These are phyloP conservation scores for Auricularia heimuer DNA, from an alignment of 768 basidiomycete genomes.

Conservation along the genomic window DNA sequence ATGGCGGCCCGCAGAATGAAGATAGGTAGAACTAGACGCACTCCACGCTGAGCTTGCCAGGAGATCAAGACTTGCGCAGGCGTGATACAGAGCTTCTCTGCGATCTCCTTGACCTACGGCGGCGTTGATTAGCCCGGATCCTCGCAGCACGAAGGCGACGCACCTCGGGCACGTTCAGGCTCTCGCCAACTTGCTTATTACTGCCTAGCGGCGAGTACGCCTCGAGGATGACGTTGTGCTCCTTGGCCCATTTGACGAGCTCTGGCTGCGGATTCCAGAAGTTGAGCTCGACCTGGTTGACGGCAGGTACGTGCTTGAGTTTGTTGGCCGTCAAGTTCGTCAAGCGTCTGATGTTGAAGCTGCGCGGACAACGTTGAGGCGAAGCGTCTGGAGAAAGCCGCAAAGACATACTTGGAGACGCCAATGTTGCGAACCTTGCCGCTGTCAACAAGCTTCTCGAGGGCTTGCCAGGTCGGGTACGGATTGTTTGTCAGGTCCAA, in stretches of 20 bases:
- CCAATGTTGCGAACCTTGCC: constrained; percentile 76
- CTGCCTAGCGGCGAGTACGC: constrained; percentile 74
- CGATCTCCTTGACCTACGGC: not conserved
- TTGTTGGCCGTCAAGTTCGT: constrained; percentile 54
- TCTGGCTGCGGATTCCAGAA: constrained; percentile 73
- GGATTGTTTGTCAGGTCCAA: constrained; percentile 54
- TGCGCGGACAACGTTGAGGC: constrained; percentile 13
- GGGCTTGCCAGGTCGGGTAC: constrained; percentile 71
- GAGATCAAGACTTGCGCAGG: constrained; percentile 68
- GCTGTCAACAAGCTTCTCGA: constrained; percentile 67
- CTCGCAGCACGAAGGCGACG: not conserved
- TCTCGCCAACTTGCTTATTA: constrained; percentile 43
- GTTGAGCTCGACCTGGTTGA: constrained; percentile 74
- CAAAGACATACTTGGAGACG: constrained; percentile 56
- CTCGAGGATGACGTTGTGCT: constrained; percentile 53
- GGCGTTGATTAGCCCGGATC: not conserved
- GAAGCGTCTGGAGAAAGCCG: too few species aligned
- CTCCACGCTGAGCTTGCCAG: constrained; percentile 71
- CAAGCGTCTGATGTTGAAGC: constrained; percentile 54
- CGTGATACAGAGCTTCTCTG: constrained; percentile 47
- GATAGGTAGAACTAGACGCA: constrained; percentile 24
- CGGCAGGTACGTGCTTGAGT: constrained; percentile 50
- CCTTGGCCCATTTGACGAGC: constrained; percentile 65
- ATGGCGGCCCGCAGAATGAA: not conserved
- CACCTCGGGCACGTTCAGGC: constrained; percentile 50